A percentile compares a stretch with the other conserved stretches of the same genome.
Evolutionary conservation across 2,329 filamentous ascomycete species (phyloP).

Genomic region (Xylariaceae sp.): DNA sequence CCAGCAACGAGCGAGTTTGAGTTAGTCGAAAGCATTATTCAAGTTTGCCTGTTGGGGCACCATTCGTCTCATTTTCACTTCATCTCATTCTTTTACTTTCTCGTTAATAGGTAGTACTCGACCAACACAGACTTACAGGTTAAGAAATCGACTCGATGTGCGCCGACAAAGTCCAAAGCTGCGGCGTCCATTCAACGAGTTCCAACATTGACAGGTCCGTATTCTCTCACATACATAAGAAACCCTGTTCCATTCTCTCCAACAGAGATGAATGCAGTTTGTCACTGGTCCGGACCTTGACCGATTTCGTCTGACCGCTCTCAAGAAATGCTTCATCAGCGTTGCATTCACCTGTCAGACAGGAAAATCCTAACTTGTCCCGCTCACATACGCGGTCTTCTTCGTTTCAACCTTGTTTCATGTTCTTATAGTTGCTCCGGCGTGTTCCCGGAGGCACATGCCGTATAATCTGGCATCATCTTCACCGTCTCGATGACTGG

Average conservation of each 20-base stretch:
- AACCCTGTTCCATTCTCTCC: conserved; percentile 29
- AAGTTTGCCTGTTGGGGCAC: conserved; percentile 27
- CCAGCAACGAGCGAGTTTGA: neutral
- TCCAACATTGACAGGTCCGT: too few species aligned
- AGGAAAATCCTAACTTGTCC: conserved; percentile 50
- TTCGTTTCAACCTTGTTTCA: too few species aligned
- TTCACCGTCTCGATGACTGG: too few species aligned
- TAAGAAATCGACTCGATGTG: neutral
- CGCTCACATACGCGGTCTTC: conserved; percentile 42
- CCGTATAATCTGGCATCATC: too few species aligned
- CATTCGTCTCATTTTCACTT: conserved; percentile 25
- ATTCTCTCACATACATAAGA: conserved; percentile 15
- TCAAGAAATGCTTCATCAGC: conserved; percentile 38
- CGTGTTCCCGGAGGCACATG: too few species aligned
- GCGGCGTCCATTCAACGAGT: too few species aligned
- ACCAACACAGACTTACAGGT: too few species aligned
- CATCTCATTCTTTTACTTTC: too few species aligned
- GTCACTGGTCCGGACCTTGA: conserved; percentile 26
- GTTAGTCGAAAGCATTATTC: conserved; percentile 14
- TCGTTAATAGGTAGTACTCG: too few species aligned
- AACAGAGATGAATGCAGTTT: conserved; percentile 26
- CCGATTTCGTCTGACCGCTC: conserved; percentile 45
- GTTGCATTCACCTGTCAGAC: conserved; percentile 39
- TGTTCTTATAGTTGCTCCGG: too few species aligned
- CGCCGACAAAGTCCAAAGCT: too few species aligned